phyloP scores from a whole-genome alignment of 2,329 filamentous ascomycete genomes.

The Xylaria sp. region DNA sequence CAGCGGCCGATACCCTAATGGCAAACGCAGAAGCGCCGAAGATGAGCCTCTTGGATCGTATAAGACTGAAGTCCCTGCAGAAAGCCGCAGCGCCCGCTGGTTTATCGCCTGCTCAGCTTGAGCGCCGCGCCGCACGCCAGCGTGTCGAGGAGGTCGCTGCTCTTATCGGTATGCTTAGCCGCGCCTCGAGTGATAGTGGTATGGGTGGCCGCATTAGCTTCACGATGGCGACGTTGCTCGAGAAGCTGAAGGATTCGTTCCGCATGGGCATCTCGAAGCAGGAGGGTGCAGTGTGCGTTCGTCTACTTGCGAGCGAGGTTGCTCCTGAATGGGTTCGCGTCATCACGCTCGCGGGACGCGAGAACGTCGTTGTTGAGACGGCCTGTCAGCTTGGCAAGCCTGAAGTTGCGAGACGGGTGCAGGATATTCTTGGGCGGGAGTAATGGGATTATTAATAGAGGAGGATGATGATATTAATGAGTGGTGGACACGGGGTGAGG shows the following conservation, averaged over 20 bases:
- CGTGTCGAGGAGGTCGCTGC: constrained; percentile 75
- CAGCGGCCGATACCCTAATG: constrained; percentile 48
- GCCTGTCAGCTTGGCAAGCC: constrained; percentile 51
- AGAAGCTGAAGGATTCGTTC: constrained; percentile 75
- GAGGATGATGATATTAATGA: not conserved
- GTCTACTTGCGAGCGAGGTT: constrained; percentile 64
- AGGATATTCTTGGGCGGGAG: constrained; percentile 38
- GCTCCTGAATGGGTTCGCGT: constrained; percentile 68
- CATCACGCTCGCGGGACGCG: constrained; percentile 62
- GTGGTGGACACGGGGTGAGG: not conserved
- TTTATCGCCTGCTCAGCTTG: constrained; percentile 65
- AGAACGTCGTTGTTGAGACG: constrained; percentile 67
- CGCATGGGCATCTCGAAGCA: constrained; percentile 64
- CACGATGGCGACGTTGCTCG: constrained; percentile 70
- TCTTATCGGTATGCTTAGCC: constrained; percentile 73
- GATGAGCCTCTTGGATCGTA: constrained; percentile 79
- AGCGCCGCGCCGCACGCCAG: constrained; percentile 72
- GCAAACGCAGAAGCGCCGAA: constrained; percentile 60
- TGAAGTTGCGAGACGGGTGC: constrained; percentile 50
- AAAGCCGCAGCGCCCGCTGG: constrained; percentile 58
- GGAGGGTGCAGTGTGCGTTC: constrained; percentile 62
- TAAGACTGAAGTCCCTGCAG: constrained; percentile 75
- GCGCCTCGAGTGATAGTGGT: constrained; percentile 55
- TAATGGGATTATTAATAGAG: constrained; percentile 6
- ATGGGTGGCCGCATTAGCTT: constrained; percentile 70